Evolutionary conservation across 306 rosid species (phyloP).

Genomic region (Adenanthera pavonina): DNA sequence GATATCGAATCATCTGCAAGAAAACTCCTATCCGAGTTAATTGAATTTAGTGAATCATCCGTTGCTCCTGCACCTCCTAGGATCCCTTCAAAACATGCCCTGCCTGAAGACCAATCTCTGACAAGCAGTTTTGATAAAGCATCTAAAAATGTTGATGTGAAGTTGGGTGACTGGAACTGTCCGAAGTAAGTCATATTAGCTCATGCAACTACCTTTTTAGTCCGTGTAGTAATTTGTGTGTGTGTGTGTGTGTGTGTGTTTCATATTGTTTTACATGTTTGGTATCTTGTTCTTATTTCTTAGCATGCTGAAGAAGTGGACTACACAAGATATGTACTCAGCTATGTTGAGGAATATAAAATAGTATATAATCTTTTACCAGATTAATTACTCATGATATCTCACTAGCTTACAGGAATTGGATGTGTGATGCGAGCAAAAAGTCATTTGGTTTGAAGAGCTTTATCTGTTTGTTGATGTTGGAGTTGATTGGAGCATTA

Average conservation of each 20-base stretch:
- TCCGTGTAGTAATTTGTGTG: slow-evolving; percentile 19
- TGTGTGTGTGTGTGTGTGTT: not conserved
- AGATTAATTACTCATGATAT: not conserved
- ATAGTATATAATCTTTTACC: not conserved
- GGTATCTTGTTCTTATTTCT: not conserved
- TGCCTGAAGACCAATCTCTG: slow-evolving; percentile 37
- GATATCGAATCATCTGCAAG: slow-evolving; percentile 71
- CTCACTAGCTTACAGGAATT: no score
- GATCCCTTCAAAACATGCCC: slow-evolving; percentile 41
- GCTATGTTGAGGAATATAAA: not conserved
- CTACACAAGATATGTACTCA: not conserved
- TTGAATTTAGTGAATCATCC: slow-evolving; percentile 67
- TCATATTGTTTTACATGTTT: slow-evolving; percentile 4
- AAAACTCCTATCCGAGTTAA: slow-evolving; percentile 75
- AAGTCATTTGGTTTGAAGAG: no score
- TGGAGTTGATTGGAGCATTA: no score
- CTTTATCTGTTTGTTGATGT: no score
- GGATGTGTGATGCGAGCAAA: no score
- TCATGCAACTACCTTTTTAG: slow-evolving; percentile 22
- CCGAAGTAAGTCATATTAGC: slow-evolving; percentile 65
- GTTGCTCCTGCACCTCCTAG: slow-evolving; percentile 54
- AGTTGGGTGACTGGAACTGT: slow-evolving; percentile 90
- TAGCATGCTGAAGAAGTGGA: slow-evolving; percentile 25
- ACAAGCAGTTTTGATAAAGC: slow-evolving; percentile 34
- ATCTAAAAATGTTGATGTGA: slow-evolving; percentile 63